phyloP scores from a whole-genome alignment of 306 rosid genomes.

The Castanea sativa region DNA sequence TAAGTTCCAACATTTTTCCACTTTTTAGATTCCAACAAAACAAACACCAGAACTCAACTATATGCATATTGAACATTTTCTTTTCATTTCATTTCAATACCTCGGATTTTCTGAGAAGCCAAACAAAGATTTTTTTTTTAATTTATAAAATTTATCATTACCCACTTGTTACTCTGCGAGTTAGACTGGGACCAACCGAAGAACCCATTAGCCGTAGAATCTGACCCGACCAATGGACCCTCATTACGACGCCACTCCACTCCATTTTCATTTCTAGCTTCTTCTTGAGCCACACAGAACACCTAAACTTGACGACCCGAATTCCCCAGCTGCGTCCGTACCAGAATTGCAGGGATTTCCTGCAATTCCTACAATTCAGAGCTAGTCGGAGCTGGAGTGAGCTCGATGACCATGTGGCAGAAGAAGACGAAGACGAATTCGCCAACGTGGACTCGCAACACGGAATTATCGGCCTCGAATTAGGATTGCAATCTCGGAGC shows the following conservation, averaged over 20 bases:
- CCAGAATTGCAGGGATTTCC: slow-evolving; percentile 30
- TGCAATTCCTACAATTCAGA: slow-evolving; percentile 36
- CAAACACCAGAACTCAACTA: background rate
- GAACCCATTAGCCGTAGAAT: slow-evolving; percentile 43
- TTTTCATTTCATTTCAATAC: background rate
- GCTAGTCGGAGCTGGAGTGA: slow-evolving; percentile 90
- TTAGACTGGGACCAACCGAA: slow-evolving; percentile 59
- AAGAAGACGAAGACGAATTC: slow-evolving; percentile 6
- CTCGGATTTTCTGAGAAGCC: background rate
- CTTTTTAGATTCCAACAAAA: background rate
- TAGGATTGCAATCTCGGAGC: no score
- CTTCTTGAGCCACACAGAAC: slow-evolving; percentile 32
- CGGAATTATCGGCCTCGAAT: no score
- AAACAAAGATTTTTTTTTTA: background rate
- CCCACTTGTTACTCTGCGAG: slow-evolving; percentile 36
- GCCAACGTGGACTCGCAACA: no score
- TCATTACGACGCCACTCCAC: slow-evolving; percentile 19
- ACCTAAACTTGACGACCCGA: slow-evolving; percentile 38
- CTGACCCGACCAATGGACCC: slow-evolving; percentile 36
- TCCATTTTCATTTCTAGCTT: slow-evolving; percentile 20
- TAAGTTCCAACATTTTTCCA: background rate
- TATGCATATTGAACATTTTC: background rate
- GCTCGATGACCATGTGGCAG: slow-evolving; percentile 65
- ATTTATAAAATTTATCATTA: slow-evolving; percentile 31
- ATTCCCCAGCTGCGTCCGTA: slow-evolving; percentile 33